Base-by-base conservation (phyloP, 176 grass and related monocot species). In the Zea mays region DNA sequence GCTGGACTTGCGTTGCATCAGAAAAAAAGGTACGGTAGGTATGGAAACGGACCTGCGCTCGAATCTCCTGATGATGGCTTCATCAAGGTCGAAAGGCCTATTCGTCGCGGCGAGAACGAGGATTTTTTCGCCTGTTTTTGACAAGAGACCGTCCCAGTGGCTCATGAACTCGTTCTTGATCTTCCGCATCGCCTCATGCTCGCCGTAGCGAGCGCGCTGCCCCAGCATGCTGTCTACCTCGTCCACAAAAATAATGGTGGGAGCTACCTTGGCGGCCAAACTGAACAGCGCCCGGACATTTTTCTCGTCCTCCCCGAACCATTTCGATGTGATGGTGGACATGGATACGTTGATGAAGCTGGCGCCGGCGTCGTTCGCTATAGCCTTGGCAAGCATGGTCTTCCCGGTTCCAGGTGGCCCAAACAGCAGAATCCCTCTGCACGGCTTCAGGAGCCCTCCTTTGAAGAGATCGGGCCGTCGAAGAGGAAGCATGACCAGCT, bases 161-260 rank as follows among this genome's bases (percentile, higher is more conserved):
- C 83, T 93, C 96, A 99, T 99, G 79, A 99, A 99, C 79, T 99
- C 96, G 20, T 96, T 99, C 84, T 99, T 99, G 73, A 99, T 99
- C 84, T 96, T 99, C 83, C 96, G 52, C 92, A 96, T 96, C 0
- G 92, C 96, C 65, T 99, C 96, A 73, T 99, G 96, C 37, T 99
- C 96, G 46, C 96, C 96, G 7, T 37, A 83, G 39, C 96, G 74
- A n/a, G 90, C 64, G 13, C 96, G 87, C 81, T 93, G 96, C 21
- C 92, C 96, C 13, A 99, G 64, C 96, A 99, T 99, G 21, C 92
- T 92, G 38, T 99, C 96, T 5, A 96, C 96, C 88, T 99, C 96
- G 64, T 99, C 96, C 13, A 99, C 88, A 40, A 99, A 99, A 65
- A 99, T 96, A 42, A 99, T 99, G 6, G 96, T 91, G 60, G 92